Evolutionary conservation across 345 rosid genomes (phyloP), one percentile per base, ranked within the genome.

Genomic region (Populus simonii): DNA sequence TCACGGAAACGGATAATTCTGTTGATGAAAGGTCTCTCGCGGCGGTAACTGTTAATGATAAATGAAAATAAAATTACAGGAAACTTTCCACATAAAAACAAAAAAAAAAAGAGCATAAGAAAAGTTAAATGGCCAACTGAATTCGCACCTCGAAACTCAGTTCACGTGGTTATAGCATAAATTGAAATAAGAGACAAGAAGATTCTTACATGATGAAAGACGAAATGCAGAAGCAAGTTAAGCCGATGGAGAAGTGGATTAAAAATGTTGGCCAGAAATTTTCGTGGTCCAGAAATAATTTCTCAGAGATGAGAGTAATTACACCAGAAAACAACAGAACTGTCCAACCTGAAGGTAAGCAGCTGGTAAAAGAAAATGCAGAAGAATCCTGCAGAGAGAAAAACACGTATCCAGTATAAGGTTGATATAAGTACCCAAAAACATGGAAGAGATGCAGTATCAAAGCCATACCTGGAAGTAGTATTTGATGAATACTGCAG

Each of bases 291-390:
- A 83, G 75, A 80, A 83, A 80, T 22, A 80, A 22, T 70, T 47
- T 76, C 76, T 83, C 83, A 1, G 85, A 83, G 63, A 75, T 53
- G 73, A 76, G 87, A 51, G 97, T 92, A 41, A 80, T 78, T 71
- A 80, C 78, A 65, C 94, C 84, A 8, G 96, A 88, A 78, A 91
- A 39, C 73, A 90, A 76, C 75, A 93, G 86, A 74, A 88, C 68
- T 55, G 77, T 73, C 91, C 96, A 91, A 41, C 91, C 99, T 23
- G 89, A 88, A 78, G 99, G 98, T 82, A 96, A 82, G 79, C 95
- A 87, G 55, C 84, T 67, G 33, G 70, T 39, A 69, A 92, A 92
- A 49, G 92, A 87, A 89, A 94, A 93, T 27, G 87, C 83, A 7
- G 88, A 80, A 79, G 91, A 76, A 49, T 85, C 94, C 95, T 89